phyloP scores from a whole-genome alignment of 208 protist genomes.

The Porcisia hertigi region DNA sequence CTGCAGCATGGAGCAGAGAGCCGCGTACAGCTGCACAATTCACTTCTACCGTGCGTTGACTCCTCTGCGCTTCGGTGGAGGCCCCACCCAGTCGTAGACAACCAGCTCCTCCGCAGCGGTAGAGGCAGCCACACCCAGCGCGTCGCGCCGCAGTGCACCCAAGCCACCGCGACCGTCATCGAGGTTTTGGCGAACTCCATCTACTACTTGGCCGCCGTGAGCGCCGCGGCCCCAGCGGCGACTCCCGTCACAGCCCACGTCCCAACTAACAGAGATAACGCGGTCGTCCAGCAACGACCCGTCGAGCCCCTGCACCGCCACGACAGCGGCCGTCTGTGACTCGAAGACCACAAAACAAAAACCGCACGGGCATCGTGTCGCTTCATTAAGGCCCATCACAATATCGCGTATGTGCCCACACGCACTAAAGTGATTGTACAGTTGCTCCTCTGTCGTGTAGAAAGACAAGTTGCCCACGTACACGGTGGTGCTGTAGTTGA shows the following conservation, averaged over 20 bases:
- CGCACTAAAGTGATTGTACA: constrained; percentile 94
- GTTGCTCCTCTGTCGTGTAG: constrained; percentile 97
- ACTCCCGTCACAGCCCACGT: constrained; percentile 77
- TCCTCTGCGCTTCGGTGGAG: constrained; percentile 28
- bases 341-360: constrained; percentile 99
- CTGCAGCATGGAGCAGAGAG: not conserved
- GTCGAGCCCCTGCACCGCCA: constrained; percentile 88
- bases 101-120: constrained; percentile 56
- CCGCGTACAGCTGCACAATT: not conserved
- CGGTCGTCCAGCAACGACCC: constrained; percentile 81
- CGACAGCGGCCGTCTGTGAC: constrained; percentile 84
- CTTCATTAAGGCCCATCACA: constrained; percentile 97
- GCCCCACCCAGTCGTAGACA: constrained; percentile 70
- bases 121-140: constrained; percentile 51
- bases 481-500: constrained; percentile 85
- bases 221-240: constrained; percentile 87
- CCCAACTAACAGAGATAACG: constrained; percentile 83
- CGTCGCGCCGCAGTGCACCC: constrained; percentile 76
- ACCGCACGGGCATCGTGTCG: constrained; percentile 95
- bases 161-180: constrained; percentile 92
- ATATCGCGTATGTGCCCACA: constrained; percentile 96
- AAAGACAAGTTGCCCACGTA: constrained; percentile 99
- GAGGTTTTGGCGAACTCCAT: constrained; percentile 90
- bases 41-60: not conserved
- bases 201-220: constrained; percentile 92